phyloP scores from a whole-genome alignment of 2,329 filamentous ascomycete species.

The Xylariomycetidae sp. region DNA sequence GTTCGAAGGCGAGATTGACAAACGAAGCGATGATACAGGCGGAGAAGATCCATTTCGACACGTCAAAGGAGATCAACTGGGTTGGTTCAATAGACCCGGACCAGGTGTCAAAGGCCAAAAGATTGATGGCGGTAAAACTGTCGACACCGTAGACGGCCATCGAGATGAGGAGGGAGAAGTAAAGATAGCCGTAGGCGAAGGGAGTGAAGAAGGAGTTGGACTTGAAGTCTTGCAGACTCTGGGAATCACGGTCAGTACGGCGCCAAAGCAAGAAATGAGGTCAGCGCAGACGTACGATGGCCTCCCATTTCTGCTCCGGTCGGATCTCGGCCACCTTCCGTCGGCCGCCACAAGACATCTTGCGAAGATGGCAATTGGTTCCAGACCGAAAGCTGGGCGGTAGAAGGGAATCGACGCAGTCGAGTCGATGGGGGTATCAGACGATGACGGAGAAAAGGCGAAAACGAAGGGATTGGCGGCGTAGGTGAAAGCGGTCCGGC shows the following conservation, averaged over 20 bases:
- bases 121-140: constrained; percentile 86
- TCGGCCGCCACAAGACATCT: constrained; percentile 57
- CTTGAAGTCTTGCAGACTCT: constrained; percentile 69
- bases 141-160: constrained; percentile 83
- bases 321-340: constrained; percentile 59
- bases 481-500: constrained; percentile 30
- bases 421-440: constrained; percentile 17
- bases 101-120: constrained; percentile 86
- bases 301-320: constrained; percentile 91
- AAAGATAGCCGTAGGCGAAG: constrained; percentile 80
- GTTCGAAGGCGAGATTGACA: constrained; percentile 73
- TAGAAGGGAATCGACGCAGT: constrained; percentile 11
- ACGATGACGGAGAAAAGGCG: too few species aligned
- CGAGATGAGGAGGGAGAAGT: constrained; percentile 71
- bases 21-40: constrained; percentile 88
- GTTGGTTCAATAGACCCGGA: constrained; percentile 74
- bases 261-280: not conserved
- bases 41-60: constrained; percentile 93
- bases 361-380: constrained; percentile 17
- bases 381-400: constrained; percentile 7
- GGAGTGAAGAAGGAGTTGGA: constrained; percentile 69
- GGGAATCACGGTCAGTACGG: not conserved
- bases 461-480: too few species aligned
- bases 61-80: constrained; percentile 59
- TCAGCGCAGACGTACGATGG: constrained; percentile 58